phyloP scores from a whole-genome alignment of 2,329 filamentous ascomycete genomes.

The Reticulascus tulasneorum region DNA sequence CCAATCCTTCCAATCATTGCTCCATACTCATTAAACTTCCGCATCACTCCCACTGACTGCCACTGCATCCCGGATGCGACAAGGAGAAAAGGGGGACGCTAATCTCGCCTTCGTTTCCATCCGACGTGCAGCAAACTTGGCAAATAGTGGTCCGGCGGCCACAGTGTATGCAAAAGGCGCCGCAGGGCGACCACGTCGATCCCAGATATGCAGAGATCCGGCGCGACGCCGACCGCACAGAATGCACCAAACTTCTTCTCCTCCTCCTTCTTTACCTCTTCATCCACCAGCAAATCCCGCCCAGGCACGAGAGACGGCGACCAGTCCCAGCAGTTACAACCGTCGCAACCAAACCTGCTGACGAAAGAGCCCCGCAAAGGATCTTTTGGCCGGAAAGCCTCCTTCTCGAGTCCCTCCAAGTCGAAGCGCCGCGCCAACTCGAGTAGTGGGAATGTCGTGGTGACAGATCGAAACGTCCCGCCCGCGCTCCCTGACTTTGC shows the following conservation, averaged over 20 bases:
- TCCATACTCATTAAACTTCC: too few species aligned
- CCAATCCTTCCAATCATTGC: too few species aligned
- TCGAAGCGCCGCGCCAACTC: slow-evolving; percentile 36
- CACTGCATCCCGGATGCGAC: too few species aligned
- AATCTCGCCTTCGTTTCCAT: neutral
- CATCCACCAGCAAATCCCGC: slow-evolving; percentile 21
- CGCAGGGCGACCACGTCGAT: neutral
- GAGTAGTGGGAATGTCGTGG: slow-evolving; percentile 35
- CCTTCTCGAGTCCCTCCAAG: slow-evolving; percentile 38
- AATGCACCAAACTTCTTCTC: slow-evolving; percentile 31
- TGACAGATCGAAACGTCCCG: slow-evolving; percentile 43
- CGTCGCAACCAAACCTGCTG: slow-evolving; percentile 22
- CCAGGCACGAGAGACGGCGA: slow-evolving; percentile 16
- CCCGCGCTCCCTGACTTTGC: slow-evolving; percentile 53
- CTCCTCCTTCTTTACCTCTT: slow-evolving; percentile 29
- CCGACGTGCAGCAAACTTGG: neutral
- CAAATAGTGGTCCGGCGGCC: neutral
- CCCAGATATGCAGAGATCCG: slow-evolving; percentile 16
- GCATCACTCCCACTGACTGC: too few species aligned
- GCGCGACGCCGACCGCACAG: slow-evolving; percentile 14
- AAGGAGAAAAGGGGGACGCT: too few species aligned
- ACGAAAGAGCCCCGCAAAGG: slow-evolving; percentile 47
- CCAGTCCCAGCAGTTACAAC: slow-evolving; percentile 9
- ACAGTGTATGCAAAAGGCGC: too few species aligned
- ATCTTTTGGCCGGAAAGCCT: slow-evolving; percentile 52